These are phyloP conservation scores for Corymbia citriodora DNA, from an alignment of 441 rosid species.

Conservation along the genomic window DNA sequence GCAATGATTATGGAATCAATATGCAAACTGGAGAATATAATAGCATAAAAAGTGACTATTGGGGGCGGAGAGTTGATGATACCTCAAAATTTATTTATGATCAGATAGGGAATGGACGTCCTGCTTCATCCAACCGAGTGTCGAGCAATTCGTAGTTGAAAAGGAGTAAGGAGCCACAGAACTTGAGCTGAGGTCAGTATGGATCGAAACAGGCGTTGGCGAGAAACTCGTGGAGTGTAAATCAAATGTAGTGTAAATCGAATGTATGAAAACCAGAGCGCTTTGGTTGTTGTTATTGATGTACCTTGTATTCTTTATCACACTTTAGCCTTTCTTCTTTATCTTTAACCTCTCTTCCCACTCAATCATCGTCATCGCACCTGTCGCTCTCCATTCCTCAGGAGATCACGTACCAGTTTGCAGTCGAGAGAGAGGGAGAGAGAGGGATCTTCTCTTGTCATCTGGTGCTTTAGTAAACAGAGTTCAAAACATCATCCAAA, in stretches of 20 bases:
- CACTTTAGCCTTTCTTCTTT: fast-evolving
- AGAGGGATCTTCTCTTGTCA: neutral
- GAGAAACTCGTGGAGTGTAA: neutral
- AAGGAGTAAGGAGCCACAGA: fast-evolving
- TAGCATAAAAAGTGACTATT: no score
- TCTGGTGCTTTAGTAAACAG: neutral
- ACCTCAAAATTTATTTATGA: neutral
- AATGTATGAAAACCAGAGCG: fast-evolving
- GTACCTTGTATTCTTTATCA: no score
- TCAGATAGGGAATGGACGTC: neutral
- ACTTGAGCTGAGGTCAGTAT: fast-evolving
- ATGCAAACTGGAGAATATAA: neutral
- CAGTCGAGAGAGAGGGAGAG: no score
- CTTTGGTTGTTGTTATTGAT: no score
- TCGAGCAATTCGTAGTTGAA: neutral
- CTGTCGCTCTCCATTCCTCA: no score
- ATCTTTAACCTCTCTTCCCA: no score
- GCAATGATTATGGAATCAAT: neutral
- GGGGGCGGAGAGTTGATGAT: fast-evolving
- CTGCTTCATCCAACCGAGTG: fast-evolving
- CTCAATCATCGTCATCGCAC: no score
- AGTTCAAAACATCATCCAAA: no score
- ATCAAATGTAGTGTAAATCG: no score
- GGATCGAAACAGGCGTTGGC: fast-evolving
- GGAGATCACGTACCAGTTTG: no score